Base-by-base conservation (phyloP, 1,284 basidiomycete genomes). In the Athelia psychrophila region DNA sequence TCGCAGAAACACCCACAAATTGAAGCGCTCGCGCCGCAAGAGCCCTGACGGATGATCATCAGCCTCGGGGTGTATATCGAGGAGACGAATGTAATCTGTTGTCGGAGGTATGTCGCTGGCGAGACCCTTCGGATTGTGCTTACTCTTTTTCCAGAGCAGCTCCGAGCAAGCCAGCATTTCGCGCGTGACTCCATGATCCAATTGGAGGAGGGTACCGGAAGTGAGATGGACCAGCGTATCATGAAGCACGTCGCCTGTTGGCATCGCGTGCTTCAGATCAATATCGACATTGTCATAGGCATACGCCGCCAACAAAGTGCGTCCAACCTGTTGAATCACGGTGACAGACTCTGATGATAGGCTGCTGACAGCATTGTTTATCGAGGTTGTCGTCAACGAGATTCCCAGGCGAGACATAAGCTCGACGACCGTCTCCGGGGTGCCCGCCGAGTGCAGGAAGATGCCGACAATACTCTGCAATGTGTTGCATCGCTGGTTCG, bases 251-350 rank as follows among this genome's bases (percentile, higher is more conserved):
- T 68, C 63, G 2, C 63, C 48, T 0, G 64, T 68, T 2, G 64
- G 62, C 13, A 61, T 47, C 0, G 50, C 44, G 0, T 22, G 27
- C n/a, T n/a, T n/a, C n/a, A n/a, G n/a, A n/a, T n/a, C n/a, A n/a
- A n/a, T n/a, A n/a, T n/a, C n/a, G n/a, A 70, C 60, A 47, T 71
- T 72, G 53, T 72, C 64, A 38, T 67, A 71, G 8, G 60, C 64
- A 46, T 58, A 60, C 3, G 54, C 47, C 2, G 56, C 54, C 3
- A 58, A 44, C 2, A 62, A 52, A 2, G 60, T 61, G 40, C 58
- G 53, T 2, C 59, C 64, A 15, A 69, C 56, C 13, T 52, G 33
- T 2, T 48, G 27, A 3, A 69, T 44, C 0, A 32, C 46, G 2
- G 36, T 19, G 3, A 9, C 13, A 3, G 61, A 38, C 20, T 64